These are phyloP conservation scores for Byssoonygena ceratinophila DNA, from an alignment of 2,329 filamentous ascomycete genomes.

Conservation along the genomic window DNA sequence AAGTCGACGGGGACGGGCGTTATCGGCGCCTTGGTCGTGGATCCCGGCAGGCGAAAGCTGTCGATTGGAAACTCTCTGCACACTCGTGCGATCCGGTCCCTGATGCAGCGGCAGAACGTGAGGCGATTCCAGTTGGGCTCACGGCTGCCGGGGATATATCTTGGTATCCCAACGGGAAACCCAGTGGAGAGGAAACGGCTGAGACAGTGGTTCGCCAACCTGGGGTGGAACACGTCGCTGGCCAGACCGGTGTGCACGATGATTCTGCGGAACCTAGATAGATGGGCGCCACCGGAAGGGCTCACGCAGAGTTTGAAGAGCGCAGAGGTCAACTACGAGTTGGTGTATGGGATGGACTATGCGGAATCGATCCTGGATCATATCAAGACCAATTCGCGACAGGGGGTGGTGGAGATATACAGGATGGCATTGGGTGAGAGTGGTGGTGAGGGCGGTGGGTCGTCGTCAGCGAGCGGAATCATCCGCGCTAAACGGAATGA, in stretches of 20 bases:
- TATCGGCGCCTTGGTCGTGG: slow-evolving; percentile 79
- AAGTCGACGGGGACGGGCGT: slow-evolving; percentile 59
- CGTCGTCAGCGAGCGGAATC: slow-evolving; percentile 62
- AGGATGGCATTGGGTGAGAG: slow-evolving; percentile 62
- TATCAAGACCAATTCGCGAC: slow-evolving; percentile 61
- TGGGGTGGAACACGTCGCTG: slow-evolving; percentile 70
- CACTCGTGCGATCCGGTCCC: slow-evolving; percentile 65
- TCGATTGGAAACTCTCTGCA: slow-evolving; percentile 87
- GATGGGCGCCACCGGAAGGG: slow-evolving; percentile 66
- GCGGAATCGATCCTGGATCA: slow-evolving; percentile 63
- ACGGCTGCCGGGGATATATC: slow-evolving; percentile 71
- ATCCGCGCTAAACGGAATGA: slow-evolving; percentile 66
- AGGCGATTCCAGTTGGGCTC: slow-evolving; percentile 74
- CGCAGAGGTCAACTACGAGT: slow-evolving; percentile 66
- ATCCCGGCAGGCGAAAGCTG: slow-evolving; percentile 72
- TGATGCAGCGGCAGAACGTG: slow-evolving; percentile 60
- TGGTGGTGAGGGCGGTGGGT: too few relatives aligned
- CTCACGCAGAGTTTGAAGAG: slow-evolving; percentile 62
- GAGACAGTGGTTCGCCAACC: slow-evolving; percentile 75
- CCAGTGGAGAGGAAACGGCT: slow-evolving; percentile 49
- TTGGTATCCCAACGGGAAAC: slow-evolving; percentile 66
- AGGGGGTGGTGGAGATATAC: slow-evolving; percentile 71
- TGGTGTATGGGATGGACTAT: slow-evolving; percentile 71
- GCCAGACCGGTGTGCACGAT: slow-evolving; percentile 59
- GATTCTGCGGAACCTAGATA: slow-evolving; percentile 58